Evolutionary conservation across 148 eudicot genomes (phyloP), one percentile per base, ranked within the genome.

Genomic region (Chenopodium quinoa): DNA sequence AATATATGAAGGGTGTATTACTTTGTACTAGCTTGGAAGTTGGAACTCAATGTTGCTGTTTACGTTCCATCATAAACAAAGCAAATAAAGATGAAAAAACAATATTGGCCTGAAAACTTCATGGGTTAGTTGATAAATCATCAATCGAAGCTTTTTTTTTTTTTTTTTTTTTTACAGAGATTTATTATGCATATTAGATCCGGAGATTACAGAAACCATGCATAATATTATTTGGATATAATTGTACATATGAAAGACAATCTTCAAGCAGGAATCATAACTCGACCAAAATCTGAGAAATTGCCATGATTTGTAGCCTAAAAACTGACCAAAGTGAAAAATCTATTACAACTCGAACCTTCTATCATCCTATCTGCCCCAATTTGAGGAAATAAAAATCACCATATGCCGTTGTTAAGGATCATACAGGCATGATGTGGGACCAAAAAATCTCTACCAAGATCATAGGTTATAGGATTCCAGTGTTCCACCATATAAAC

Each of bases 201-300:
- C 8, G 40, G 20, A 27, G 25, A 66, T 48, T 68, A 75, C 79
- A 46, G 23, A 48, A 40, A 75, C 25, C 80, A 34, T 81, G 75
- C 50, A 27, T 44, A 46, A 40, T 50, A 80, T 52, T 29, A 48
- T 72, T 77, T 69, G 16, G 62, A 50, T 71, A 52, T 78, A 50
- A 79, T 79, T 78, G 86, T 79, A 80, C 86, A 76, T 34, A 50
- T 48, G 44, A 73, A 79, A 75, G 78, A 48, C 68, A 52, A 77
- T 72, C 86, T 80, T 81, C 78, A 81, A 81, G 69, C 71, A 73
- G 32, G 37, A 72, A 44, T 66, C 78, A 27, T 50, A 73, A 56
- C 58, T 40, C 69, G 62, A 67, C 19, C 81, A 73, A 84, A 73
- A 65, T 27, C 71, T 60, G 71, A 81, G 79, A n/a, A 40, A 40